Percentiles rank a stretch among this genome's conserved stretches.
phyloP scores from a whole-genome alignment of 257 asterid species.

The Solanum arcanum region DNA sequence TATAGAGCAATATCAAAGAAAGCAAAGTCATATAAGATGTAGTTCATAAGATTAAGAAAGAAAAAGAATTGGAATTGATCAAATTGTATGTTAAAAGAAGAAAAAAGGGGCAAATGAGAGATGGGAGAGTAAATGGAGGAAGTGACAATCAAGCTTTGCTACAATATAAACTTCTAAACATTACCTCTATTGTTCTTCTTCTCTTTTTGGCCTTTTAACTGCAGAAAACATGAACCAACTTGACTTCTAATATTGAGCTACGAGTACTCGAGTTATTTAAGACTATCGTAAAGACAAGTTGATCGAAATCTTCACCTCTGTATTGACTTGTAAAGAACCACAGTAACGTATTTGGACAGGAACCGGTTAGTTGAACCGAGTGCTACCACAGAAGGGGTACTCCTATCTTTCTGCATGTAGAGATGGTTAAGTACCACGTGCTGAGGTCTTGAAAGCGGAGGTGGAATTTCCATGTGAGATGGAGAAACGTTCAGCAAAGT shows the following conservation, averaged over 20 bases:
- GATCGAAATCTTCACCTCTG: conserved; percentile 46
- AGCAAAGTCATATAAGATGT: background rate
- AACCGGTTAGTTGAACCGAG: conserved; percentile 88
- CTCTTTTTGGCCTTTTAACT: background rate
- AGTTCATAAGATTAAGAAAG: background rate
- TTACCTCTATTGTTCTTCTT: background rate
- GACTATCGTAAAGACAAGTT: background rate
- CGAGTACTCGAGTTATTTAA: background rate
- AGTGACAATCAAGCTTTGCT: background rate
- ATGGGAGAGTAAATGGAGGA: background rate
- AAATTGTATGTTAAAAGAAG: background rate
- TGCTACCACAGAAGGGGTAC: conserved; percentile 77
- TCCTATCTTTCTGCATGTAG: conserved; percentile 89
- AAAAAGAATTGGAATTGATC: background rate
- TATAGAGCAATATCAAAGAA: background rate
- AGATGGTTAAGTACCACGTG: conserved; percentile 98
- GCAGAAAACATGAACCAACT: background rate
- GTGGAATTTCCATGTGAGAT: conserved; percentile 74
- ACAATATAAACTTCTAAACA: background rate
- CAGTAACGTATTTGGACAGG: conserved; percentile 81
- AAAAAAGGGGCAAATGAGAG: background rate
- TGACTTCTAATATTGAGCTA: background rate
- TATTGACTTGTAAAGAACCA: conserved; percentile 94
- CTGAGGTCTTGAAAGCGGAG: conserved; percentile 77
- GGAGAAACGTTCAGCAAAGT: conserved; percentile 79